These are phyloP conservation scores for Russula abietina DNA, from an alignment of 768 basidiomycete genomes.

Conservation along the genomic window DNA sequence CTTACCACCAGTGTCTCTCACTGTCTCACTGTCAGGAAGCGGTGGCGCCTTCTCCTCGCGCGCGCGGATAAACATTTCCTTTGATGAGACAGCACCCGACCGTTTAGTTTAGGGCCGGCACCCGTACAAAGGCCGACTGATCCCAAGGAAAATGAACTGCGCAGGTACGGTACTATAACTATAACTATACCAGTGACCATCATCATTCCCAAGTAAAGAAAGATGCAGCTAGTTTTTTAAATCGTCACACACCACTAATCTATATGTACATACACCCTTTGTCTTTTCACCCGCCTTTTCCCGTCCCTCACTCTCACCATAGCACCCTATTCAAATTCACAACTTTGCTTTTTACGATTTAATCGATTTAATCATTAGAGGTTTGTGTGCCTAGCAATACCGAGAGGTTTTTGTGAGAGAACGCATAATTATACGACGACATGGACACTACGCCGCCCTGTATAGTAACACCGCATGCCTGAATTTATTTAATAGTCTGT, in stretches of 20 bases:
- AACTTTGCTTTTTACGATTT: neutral
- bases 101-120: too few relatives aligned
- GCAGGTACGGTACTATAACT: neutral
- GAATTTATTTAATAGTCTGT: constrained; percentile 12
- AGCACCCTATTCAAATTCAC: neutral
- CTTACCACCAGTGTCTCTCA: too few relatives aligned
- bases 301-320: neutral
- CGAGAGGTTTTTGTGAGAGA: neutral
- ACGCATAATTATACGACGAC: neutral
- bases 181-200: neutral
- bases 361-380: neutral
- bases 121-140: neutral
- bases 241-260: too few relatives aligned
- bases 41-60: neutral
- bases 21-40: too few relatives aligned
- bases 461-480: neutral
- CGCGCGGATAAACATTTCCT: neutral
- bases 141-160: neutral
- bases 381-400: neutral
- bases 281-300: neutral
- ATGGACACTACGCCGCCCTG: neutral
- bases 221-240: neutral
- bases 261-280: neutral
- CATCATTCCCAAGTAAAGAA: neutral
- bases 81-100: neutral